Conservation (phyloP, 768 basidiomycete genomes). For the Candolleomyces efflorescens region DNA sequence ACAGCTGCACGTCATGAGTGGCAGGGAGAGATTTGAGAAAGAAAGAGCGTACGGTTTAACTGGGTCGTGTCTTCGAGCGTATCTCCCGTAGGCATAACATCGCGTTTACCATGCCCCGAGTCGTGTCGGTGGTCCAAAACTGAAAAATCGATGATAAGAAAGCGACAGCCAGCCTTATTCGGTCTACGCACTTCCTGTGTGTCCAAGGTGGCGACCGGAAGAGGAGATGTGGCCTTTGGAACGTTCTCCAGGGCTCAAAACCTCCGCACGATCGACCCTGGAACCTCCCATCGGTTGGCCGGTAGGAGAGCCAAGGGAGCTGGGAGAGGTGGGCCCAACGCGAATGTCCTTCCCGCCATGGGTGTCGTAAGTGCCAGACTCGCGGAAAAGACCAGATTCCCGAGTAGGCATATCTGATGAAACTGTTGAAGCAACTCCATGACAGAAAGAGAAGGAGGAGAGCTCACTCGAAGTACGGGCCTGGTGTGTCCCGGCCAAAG, state of each 20-base stretch:
- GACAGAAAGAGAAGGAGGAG: not conserved
- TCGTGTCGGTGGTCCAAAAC: conserved; percentile 10
- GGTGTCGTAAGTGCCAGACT: not conserved
- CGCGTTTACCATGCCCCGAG: conserved; percentile 11
- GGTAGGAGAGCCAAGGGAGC: not conserved
- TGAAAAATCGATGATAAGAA: not conserved
- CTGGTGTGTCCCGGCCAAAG: conserved; percentile 11
- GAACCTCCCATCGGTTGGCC: not conserved
- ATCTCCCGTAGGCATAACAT: conserved; percentile 15
- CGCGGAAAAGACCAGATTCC: not conserved
- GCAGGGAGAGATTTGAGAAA: not conserved
- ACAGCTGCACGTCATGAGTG: conserved; percentile 15
- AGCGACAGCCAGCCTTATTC: not conserved
- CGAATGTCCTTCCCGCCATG: not conserved
- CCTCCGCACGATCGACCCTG: not conserved
- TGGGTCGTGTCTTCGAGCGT: conserved; percentile 18
- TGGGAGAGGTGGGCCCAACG: not conserved
- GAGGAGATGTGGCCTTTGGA: not conserved
- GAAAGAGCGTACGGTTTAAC: conserved; percentile 15
- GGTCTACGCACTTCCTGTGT: conserved; percentile 1
- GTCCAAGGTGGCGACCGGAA: not conserved
- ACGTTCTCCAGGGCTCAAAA: not conserved
- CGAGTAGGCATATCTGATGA: not conserved
- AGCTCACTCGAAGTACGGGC: not conserved
- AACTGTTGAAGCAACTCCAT: not conserved